A percentile compares a stretch with the other conserved stretches of the same genome.
Conservation (phyloP, 2,329 filamentous ascomycete genomes). For the Thermothelomyces thermophilus region DNA sequence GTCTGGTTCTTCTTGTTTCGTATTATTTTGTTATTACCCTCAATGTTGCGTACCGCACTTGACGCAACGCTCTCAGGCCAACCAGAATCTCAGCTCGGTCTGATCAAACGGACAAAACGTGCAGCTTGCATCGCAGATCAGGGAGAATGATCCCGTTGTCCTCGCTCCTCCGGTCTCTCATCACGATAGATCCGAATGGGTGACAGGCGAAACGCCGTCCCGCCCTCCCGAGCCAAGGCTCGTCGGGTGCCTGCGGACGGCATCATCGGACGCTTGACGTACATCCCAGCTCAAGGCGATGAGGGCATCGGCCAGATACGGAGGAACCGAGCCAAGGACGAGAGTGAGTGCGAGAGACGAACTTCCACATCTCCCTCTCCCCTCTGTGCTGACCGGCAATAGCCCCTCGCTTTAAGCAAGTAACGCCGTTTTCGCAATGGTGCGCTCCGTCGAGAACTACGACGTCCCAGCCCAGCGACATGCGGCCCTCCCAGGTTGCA, state of each 20-base stretch:
- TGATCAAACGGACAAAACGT: background rate
- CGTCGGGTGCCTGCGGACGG: constrained; percentile 16
- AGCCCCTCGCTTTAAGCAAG: constrained; percentile 27
- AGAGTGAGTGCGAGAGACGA: constrained; percentile 22
- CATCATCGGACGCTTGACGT: constrained; percentile 23
- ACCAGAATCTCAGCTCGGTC: background rate
- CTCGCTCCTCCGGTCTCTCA: background rate
- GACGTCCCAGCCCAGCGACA: background rate
- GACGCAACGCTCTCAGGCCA: background rate
- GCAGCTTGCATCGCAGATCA: background rate
- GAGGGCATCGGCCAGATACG: constrained; percentile 30
- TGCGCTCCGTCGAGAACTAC: constrained; percentile 20
- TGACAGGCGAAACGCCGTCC: constrained; percentile 15
- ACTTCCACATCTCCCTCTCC: background rate
- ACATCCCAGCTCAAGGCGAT: constrained; percentile 17
- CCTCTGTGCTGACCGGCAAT: constrained; percentile 5
- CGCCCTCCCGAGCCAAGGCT: constrained; percentile 8
- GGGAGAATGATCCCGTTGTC: constrained; percentile 17
- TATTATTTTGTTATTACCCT: no score
- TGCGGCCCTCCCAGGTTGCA: constrained; percentile 23
- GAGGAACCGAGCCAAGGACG: constrained; percentile 28
- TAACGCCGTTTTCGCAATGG: constrained; percentile 27
- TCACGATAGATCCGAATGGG: constrained; percentile 21
- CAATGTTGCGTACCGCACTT: constrained; percentile 2
- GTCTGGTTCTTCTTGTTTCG: no score